Evolutionary conservation across 441 rosid species (phyloP).

Genomic region (Pelargonium cotyledonis): DNA sequence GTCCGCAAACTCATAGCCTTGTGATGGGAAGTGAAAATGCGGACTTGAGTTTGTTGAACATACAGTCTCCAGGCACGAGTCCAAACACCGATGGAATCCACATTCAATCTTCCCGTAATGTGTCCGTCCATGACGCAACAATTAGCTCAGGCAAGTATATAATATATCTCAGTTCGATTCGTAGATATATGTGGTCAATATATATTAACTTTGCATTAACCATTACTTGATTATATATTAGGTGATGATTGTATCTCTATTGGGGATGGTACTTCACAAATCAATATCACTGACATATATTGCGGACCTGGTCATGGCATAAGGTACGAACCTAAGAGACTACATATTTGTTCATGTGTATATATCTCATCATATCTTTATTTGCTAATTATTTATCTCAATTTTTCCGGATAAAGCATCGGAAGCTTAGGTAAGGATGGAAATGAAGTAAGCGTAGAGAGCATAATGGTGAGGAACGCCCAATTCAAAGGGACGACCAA

Average conservation of each 20-base stretch:
- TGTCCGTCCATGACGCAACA: conserved; percentile 21
- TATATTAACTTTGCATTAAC: too few relatives aligned
- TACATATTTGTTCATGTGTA: neutral
- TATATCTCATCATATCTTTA: neutral
- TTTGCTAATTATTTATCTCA: neutral
- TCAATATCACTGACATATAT: conserved; percentile 22
- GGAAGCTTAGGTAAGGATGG: conserved; percentile 54
- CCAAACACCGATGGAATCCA: conserved; percentile 64
- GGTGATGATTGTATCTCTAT: conserved; percentile 63
- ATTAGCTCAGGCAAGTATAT: conserved; percentile 31
- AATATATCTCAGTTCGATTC: neutral
- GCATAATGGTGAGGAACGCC: conserved; percentile 29
- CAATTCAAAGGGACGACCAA: conserved; percentile 38
- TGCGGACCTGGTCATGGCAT: conserved; percentile 70
- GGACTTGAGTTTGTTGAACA: conserved; percentile 17
- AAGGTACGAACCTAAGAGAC: conserved; percentile 20
- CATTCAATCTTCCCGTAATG: conserved; percentile 26
- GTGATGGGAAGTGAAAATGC: conserved; percentile 26
- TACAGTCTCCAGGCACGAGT: conserved; percentile 35
- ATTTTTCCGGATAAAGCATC: conserved; percentile 23
- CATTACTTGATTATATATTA: conserved; percentile 3
- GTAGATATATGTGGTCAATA: neutral
- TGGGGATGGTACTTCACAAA: conserved; percentile 27
- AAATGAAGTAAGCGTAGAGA: conserved; percentile 29
- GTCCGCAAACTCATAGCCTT: conserved; percentile 39